Percentiles rank a stretch among this genome's conserved stretches.
Evolutionary conservation across 1,284 basidiomycete genomes (phyloP).

Genomic region (Chalciporus sp.): DNA sequence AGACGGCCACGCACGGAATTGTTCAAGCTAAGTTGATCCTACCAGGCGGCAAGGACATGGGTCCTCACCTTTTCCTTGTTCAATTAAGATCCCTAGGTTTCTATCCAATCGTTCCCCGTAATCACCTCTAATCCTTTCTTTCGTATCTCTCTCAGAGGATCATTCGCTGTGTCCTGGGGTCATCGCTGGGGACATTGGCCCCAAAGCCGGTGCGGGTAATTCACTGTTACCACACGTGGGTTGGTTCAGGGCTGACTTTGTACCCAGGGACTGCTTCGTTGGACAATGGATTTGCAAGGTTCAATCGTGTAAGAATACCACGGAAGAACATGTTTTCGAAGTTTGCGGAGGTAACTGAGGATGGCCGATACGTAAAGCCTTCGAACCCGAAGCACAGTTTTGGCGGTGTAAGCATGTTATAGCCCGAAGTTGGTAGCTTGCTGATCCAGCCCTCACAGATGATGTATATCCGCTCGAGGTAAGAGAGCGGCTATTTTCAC

Average conservation of each 20-base stretch:
- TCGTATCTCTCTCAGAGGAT: conserved; percentile 57
- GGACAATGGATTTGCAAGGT: conserved; percentile 76
- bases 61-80: conserved; percentile 79
- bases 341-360: conserved; percentile 71
- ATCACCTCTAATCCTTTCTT: conserved; percentile 6
- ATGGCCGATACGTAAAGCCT: conserved; percentile 69
- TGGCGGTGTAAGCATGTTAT: conserved; percentile 59
- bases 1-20: conserved; percentile 77
- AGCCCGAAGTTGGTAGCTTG: not conserved
- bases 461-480: conserved; percentile 70
- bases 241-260: not conserved
- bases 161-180: conserved; percentile 68
- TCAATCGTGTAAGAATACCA: conserved; percentile 74
- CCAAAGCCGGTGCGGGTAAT: conserved; percentile 44
- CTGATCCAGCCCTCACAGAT: conserved; percentile 46
- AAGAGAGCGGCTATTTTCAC: conserved; percentile 8
- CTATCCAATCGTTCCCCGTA: not conserved
- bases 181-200: conserved; percentile 68
- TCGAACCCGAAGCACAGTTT: conserved; percentile 77
- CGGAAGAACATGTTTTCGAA: conserved; percentile 76
- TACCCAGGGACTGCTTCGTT: conserved; percentile 52
- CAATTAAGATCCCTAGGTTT: conserved; percentile 64
- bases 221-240: not conserved
- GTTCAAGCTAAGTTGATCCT: conserved; percentile 79
- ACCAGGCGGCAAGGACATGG: conserved; percentile 61